A percentile compares a stretch with the other conserved stretches of the same genome.
Evolutionary conservation across 2,329 filamentous ascomycete genomes (phyloP).

Genomic region (Arthrobotrys iridis): DNA sequence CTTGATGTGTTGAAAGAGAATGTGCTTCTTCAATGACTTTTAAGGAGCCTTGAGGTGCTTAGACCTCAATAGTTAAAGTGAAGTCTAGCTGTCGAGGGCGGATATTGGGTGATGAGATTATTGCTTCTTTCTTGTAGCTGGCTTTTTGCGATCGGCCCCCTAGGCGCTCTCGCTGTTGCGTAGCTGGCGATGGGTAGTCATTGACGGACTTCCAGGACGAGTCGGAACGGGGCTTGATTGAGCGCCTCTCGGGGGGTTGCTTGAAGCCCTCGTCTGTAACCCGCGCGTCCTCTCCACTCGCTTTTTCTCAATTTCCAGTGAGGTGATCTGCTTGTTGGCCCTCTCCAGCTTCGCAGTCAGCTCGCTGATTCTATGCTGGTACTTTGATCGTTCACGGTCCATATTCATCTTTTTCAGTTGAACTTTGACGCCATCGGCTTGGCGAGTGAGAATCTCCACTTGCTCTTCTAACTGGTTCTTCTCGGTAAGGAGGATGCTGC

Average conservation of each 20-base stretch:
- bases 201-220: conserved; percentile 30
- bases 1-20: too few species aligned
- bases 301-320: conserved; percentile 41
- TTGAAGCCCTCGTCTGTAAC: conserved; percentile 30
- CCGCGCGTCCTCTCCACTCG: conserved; percentile 32
- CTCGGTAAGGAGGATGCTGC: neutral
- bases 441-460: neutral
- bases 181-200: conserved; percentile 8
- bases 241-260: conserved; percentile 33
- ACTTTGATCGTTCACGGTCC: conserved; percentile 31
- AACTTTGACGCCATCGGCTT: conserved; percentile 32
- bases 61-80: too few species aligned
- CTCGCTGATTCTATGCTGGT: conserved; percentile 24
- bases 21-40: too few species aligned
- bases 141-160: neutral
- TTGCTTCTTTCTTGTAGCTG: neutral
- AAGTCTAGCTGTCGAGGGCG: too few species aligned
- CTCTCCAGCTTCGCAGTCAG: conserved; percentile 26
- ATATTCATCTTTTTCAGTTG: conserved; percentile 24
- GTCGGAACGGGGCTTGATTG: conserved; percentile 50
- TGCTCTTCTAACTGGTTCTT: conserved; percentile 19
- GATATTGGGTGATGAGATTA: too few species aligned
- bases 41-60: too few species aligned
- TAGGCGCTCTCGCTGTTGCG: conserved; percentile 9
- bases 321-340: conserved; percentile 16